Evolutionary conservation across 225 moss, liverwort and hornwort species (phyloP), one percentile per base, ranked within the genome.

Genomic region (Pleurozium schreberi): DNA sequence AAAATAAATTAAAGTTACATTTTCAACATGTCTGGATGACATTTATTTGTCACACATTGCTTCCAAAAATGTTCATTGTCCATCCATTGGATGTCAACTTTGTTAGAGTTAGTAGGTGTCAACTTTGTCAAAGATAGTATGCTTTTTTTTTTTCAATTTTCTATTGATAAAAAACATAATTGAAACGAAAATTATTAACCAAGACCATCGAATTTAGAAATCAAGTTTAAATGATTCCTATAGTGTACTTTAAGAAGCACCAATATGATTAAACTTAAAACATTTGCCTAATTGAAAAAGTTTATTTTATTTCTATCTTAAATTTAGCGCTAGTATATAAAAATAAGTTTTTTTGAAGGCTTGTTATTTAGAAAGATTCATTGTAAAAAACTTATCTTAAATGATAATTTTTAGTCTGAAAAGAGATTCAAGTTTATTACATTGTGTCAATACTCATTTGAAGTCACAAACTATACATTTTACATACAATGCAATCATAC

Each of bases 321-420:
- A 49, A 49, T 31, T 27, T 47, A 11, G 11, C 18, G 2, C 1
- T 74, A 74, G 17, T 27, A 11, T 47, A 31, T 26, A 14, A 5
- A 76, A 52, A 8, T 0, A 13, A 0, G 1, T 31, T 76, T 3
- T n/a, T 22, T 14, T 14, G 14, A 34, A 22, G 9, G 0, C 0
- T 14, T 22, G 2, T 8, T 36, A 9, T 22, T 19, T 19, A 20
- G 6, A 50, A 75, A 12, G 7, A 2, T 33, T 50, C 21, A 50
- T 34, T 0, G 34, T 50, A 12, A 34, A 8, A 33, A 0, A 1
- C 4, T 12, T 4, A 3, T 40, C 28, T 23, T 1, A 19, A 38
- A 40, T 13, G 42, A 17, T 45, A 47, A 16, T 2, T 4, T n/a
- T 30, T 10, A 45, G 1, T 17, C 10, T 30, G 0, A 18, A 12